Percentiles rank a stretch among this genome's conserved stretches.
phyloP scores from a whole-genome alignment of 2,329 filamentous ascomycete genomes.

The Penicillium capsulatum region DNA sequence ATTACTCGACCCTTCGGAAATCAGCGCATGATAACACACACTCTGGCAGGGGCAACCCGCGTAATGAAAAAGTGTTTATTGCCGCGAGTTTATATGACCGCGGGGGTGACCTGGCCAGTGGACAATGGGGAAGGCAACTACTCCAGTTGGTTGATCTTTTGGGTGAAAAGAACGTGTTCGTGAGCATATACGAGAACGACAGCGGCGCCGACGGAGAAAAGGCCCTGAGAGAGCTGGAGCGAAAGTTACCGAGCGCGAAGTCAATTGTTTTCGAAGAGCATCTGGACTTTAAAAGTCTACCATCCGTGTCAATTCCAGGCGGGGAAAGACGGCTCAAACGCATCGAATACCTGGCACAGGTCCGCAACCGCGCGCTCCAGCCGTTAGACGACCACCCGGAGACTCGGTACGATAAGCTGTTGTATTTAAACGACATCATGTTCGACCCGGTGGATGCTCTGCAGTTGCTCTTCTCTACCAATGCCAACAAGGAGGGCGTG shows the following conservation, averaged over 20 bases:
- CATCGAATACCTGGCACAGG: constrained; percentile 68
- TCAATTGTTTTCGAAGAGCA: constrained; percentile 58
- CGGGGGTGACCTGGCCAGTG: constrained; percentile 56
- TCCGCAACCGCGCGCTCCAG: constrained; percentile 65
- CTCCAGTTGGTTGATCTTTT: constrained; percentile 61
- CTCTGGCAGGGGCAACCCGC: constrained; percentile 48
- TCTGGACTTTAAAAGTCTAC: constrained; percentile 54
- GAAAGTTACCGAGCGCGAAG: constrained; percentile 48
- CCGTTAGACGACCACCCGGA: constrained; percentile 53
- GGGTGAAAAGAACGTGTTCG: constrained; percentile 63
- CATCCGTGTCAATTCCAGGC: constrained; percentile 58
- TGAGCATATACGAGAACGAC: constrained; percentile 72
- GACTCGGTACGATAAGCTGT: constrained; percentile 51
- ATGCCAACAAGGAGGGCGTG: constrained; percentile 50
- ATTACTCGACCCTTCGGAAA: constrained; percentile 45
- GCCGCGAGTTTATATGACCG: constrained; percentile 66
- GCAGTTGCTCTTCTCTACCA: constrained; percentile 60
- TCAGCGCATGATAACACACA: constrained; percentile 28
- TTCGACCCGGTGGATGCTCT: constrained; percentile 57
- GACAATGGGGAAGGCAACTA: constrained; percentile 61
- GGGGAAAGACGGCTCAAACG: constrained; percentile 63
- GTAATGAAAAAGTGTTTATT: constrained; percentile 67
- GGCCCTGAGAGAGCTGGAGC: constrained; percentile 53
- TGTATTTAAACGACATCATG: constrained; percentile 65
- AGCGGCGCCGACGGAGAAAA: constrained; percentile 54